Evolutionary conservation across 176 grass and related monocot genomes (phyloP), one percentile per base, ranked within the genome.

Genomic region (Juncus inflexus): DNA sequence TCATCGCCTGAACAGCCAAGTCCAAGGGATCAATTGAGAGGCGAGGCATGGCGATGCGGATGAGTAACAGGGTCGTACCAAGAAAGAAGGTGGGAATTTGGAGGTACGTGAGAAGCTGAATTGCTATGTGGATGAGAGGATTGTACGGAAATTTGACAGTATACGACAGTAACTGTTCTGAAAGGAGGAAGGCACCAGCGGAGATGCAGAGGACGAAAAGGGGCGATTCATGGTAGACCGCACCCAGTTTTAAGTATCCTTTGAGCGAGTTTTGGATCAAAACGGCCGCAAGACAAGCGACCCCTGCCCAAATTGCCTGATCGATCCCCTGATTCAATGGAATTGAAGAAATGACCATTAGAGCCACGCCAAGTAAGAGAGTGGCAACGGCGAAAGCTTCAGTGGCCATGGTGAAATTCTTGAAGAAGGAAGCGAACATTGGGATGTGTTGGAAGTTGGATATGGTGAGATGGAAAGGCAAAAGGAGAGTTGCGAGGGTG

Each of bases 401-500:
- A 5, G 12, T 52, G 4, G 3, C 35, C 19, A 15, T 55, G 49
- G 10, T 68, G 9, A 54, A 68, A 45, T 64, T 39, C 43, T 68
- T 68, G 0, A 13, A 37, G 13, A 66, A 28, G 19, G 19, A 28
- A 28, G 19, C 19, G 19, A 28, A 28, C 19, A 28, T 40, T 57
- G 54, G 54, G 37, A 42, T 28, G 19, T 28, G 7, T 12, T 37
- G 39, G 61, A 2, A 8, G 51, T 28, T 47, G 43, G 43, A n/a
- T 15, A 15, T 8, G 13, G 37, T 6, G 5, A 70, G 50, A 58
- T 12, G 50, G n/a, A 70, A 14, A 12, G 53, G 9, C 50, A 69
- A 69, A 55, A 55, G 66, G 13, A 55, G 38, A 69, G 37, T 69
- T 14, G 47, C 50, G 9, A 35, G n/a, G 37, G 8, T 14, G 66